Conservation (phyloP, 345 rosid genomes). For the Boechera retrofracta region DNA sequence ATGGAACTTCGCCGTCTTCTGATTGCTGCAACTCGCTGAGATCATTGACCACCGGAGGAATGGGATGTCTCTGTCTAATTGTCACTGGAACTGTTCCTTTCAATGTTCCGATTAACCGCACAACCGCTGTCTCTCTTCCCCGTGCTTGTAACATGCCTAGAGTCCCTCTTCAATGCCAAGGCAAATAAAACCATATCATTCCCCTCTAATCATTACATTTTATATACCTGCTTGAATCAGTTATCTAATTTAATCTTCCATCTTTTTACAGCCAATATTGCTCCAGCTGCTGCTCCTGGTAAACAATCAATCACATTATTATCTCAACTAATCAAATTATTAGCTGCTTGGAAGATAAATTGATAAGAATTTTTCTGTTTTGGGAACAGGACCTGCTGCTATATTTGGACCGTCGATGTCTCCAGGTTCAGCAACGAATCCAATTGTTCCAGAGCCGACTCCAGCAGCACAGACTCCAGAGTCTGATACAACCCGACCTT, state of each 20-base stretch:
- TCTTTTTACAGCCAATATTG: constrained; percentile 48
- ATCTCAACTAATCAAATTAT: not conserved
- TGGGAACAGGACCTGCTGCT: constrained; percentile 56
- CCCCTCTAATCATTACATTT: not conserved
- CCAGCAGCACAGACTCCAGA: constrained; percentile 64
- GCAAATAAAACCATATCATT: constrained; percentile 22
- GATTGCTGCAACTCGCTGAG: constrained; percentile 71
- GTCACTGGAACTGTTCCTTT: constrained; percentile 73
- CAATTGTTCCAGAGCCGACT: constrained; percentile 65
- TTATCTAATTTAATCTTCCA: not conserved
- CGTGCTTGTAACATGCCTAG: constrained; percentile 83
- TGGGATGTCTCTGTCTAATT: constrained; percentile 77
- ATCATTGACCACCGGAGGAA: constrained; percentile 59
- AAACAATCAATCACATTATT: not conserved
- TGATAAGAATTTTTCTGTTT: not conserved
- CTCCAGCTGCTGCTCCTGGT: constrained; percentile 90
- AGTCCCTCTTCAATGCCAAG: constrained; percentile 83
- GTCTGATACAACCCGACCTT: constrained; percentile 54
- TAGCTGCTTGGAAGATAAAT: not conserved
- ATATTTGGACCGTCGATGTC: constrained; percentile 57
- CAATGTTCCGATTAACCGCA: constrained; percentile 69
- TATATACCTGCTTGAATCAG: not conserved
- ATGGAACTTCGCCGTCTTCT: constrained; percentile 61
- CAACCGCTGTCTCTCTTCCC: constrained; percentile 83
- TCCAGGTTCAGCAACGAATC: constrained; percentile 54